Evolutionary conservation across 192 early-diverging fungal species (phyloP).

Genomic region (Martensiomyces pterosporus): DNA sequence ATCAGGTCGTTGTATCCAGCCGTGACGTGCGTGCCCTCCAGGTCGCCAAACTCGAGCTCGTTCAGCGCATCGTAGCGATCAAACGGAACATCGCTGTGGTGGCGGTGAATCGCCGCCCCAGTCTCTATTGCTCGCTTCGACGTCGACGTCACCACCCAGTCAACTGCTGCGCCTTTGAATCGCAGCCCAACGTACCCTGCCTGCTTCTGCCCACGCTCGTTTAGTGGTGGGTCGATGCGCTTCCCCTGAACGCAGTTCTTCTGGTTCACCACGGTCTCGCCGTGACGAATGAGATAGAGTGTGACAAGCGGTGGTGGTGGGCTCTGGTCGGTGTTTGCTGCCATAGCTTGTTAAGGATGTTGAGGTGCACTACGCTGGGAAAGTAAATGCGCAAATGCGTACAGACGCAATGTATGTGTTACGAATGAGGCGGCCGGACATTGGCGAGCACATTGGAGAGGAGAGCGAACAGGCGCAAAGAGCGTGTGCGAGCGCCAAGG

Average conservation of each 20-base stretch:
- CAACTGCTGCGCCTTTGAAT: constrained; percentile 18
- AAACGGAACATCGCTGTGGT: constrained; percentile 16
- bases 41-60: constrained; percentile 39
- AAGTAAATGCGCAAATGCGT: no score
- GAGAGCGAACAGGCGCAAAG: no score
- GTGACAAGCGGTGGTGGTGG: constrained; percentile 6
- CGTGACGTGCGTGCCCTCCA: constrained; percentile 34
- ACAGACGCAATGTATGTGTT: no score
- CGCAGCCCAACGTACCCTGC: constrained; percentile 27
- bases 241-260: constrained; percentile 41
- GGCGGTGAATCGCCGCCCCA: constrained; percentile 16
- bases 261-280: constrained; percentile 46
- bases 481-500: no score
- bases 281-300: constrained; percentile 44
- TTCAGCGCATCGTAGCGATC: constrained; percentile 17
- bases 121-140: constrained; percentile 33
- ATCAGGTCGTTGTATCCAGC: constrained; percentile 35
- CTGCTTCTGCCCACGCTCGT: constrained; percentile 34
- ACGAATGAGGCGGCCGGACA: no score
- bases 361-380: no score
- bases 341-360: no score
- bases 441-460: no score
- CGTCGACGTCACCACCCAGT: constrained; percentile 40
- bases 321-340: neutral
- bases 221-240: constrained; percentile 45